Evolutionary conservation across 2,329 filamentous ascomycete genomes (phyloP).

Genomic region (Cryoendolithus antarcticus): DNA sequence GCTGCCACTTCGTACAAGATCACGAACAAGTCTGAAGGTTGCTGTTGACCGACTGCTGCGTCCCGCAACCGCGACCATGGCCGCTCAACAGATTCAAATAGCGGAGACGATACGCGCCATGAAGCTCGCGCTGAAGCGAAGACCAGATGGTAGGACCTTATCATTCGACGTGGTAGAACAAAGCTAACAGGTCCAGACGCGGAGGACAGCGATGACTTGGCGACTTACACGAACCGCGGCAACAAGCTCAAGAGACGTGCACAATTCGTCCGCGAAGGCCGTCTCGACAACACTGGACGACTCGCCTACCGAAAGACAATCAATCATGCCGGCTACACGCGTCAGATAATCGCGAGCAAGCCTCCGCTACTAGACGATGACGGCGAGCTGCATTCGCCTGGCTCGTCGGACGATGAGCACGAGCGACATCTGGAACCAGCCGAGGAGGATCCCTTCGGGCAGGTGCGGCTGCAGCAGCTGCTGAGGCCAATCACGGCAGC

Average conservation of each 20-base stretch:
- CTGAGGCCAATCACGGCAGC: slow-evolving; percentile 64
- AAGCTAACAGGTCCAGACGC: slow-evolving; percentile 44
- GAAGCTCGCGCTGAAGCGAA: slow-evolving; percentile 53
- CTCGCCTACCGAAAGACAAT: slow-evolving; percentile 42
- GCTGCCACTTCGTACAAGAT: no score
- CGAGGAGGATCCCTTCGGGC: slow-evolving; percentile 62
- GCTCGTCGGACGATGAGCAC: slow-evolving; percentile 48
- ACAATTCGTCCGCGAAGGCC: slow-evolving; percentile 57
- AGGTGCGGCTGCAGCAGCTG: slow-evolving; percentile 33
- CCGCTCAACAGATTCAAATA: slow-evolving; percentile 44
- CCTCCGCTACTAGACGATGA: slow-evolving; percentile 63
- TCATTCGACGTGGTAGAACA: slow-evolving; percentile 4
- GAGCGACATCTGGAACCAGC: slow-evolving; percentile 49
- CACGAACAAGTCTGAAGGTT: no score
- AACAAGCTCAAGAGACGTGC: slow-evolving; percentile 69
- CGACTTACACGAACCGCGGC: slow-evolving; percentile 59
- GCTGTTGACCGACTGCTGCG: no score
- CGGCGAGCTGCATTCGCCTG: slow-evolving; percentile 37
- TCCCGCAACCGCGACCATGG: slow-evolving; percentile 24
- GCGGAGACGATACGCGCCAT: slow-evolving; percentile 55
- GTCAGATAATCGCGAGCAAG: slow-evolving; percentile 63
- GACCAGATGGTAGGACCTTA: slow-evolving; percentile 42
- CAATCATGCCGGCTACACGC: slow-evolving; percentile 60
- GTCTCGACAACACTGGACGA: slow-evolving; percentile 51
- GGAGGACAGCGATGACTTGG: slow-evolving; percentile 63